Evolutionary conservation across 495 filamentous ascomycete genomes (phyloP), one percentile per base, ranked within the genome.

Genomic region (Cenococcum geophilum): DNA sequence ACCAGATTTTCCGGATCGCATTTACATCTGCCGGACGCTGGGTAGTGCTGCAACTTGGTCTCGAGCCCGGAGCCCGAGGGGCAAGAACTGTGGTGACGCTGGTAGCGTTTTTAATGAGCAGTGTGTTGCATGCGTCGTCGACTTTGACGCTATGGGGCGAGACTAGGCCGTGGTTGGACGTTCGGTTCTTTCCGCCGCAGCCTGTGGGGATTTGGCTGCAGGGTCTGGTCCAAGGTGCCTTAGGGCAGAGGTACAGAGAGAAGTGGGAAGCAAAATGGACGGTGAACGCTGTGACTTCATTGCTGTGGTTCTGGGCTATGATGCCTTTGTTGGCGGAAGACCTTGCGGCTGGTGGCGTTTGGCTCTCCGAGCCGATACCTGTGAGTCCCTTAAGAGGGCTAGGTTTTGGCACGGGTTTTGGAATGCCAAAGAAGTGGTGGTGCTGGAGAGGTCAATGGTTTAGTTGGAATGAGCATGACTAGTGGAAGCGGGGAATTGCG

Each of bases 361-460:
- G 40, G 40, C 40, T 45, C 14, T 45, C 11, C 11, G 40, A 45
- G 40, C 40, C 40, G 4, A 45, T 45, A 4, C 40, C 40, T 45
- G 40, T 45, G 40, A 45, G 40, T 14, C 18, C 18, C 14, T 18
- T 45, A 45, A 45, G 40, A 18, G 40, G 40, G 4, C 11, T 45
- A 16, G 40, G 40, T 4, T 45, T 45, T 45, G 40, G 40, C 14
- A 45, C 40, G 11, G 40, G 4, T 18, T 45, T 45, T 45, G 40
- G 40, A 45, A 45, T 45, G 40, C 40, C 40, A 18, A 45, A 45
- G 11, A 4, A 18, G 11, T 45, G 40, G 40, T 45, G 40, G 40
- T 45, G 40, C 18, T 45, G 40, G 40, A 45, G 40, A 45, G 40
- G 40, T 45, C 40, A 45, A 18, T 45, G 40, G 40, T 45, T 45